These are phyloP conservation scores for Thermomucor indicae-seudaticae DNA, from an alignment of 371 early-diverging fungal genomes.

Conservation along the genomic window DNA sequence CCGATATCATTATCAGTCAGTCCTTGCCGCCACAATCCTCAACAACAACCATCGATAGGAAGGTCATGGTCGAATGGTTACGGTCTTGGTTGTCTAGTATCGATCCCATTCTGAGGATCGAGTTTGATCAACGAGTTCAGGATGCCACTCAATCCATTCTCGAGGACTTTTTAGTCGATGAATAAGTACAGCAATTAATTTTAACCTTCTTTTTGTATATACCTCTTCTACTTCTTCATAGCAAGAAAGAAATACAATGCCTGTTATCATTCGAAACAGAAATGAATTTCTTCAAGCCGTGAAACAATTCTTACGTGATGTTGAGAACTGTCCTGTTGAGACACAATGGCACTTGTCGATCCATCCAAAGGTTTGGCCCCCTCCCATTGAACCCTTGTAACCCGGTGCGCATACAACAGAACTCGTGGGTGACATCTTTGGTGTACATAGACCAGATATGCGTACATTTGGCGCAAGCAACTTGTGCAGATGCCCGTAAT, in stretches of 20 bases:
- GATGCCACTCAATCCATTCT: slow-evolving; percentile 21
- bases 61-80: slow-evolving; percentile 14
- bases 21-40: background rate
- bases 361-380: no score
- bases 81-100: slow-evolving; percentile 15
- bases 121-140: slow-evolving; percentile 24
- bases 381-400: no score
- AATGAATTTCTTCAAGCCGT: slow-evolving; percentile 5
- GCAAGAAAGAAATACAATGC: slow-evolving; percentile 1
- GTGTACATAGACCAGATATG: no score
- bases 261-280: no score
- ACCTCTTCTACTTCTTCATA: background rate
- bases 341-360: no score
- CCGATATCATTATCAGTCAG: slow-evolving; percentile 18
- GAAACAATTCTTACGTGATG: background rate
- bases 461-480: no score
- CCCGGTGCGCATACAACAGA: no score
- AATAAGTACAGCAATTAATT: slow-evolving; percentile 3
- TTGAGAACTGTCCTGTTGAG: no score
- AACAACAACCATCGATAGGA: slow-evolving; percentile 6
- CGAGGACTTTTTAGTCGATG: slow-evolving; percentile 22
- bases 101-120: slow-evolving; percentile 8
- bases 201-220: background rate
- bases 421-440: no score
- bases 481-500: no score